Conservation (phyloP, 1,139 yeast genomes). For the Candida albicans region DNA sequence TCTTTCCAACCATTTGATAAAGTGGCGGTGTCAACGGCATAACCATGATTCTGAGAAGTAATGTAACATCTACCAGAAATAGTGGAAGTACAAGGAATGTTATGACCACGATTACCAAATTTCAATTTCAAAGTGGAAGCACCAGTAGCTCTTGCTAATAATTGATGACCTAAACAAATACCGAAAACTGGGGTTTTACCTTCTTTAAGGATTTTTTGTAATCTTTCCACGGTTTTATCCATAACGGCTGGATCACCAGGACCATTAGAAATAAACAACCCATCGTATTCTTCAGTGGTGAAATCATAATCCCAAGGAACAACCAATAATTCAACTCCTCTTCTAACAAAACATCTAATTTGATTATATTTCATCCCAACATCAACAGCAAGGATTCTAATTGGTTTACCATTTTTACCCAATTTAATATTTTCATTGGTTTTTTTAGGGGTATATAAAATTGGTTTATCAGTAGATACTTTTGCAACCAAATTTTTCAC, state of each 20-base stretch:
- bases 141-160: conserved; percentile 93
- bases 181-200: conserved; percentile 86
- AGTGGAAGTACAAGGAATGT: conserved; percentile 94
- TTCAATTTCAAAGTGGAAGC: conserved; percentile 89
- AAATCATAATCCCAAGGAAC: conserved; percentile 96
- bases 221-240: conserved; percentile 59
- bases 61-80: conserved; percentile 96
- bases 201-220: conserved; percentile 55
- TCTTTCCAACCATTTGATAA: conserved; percentile 86
- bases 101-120: conserved; percentile 99
- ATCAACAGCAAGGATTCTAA: conserved; percentile 88
- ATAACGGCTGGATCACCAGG: conserved; percentile 98
- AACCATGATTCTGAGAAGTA: conserved; percentile 99
- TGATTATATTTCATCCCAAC: conserved; percentile 99
- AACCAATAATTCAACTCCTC: conserved; percentile 94
- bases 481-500: conserved; percentile 85
- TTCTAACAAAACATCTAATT: conserved; percentile 91
- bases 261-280: conserved; percentile 95
- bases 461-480: conserved; percentile 79
- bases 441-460: conserved; percentile 56
- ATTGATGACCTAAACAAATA: conserved; percentile 98
- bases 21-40: conserved; percentile 84
- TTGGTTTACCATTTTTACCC: conserved; percentile 70
- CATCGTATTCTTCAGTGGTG: conserved; percentile 78
- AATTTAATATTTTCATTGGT: conserved; percentile 38